Conservation (phyloP, 2,329 filamentous ascomycete genomes). For the Cercospora sojina region DNA sequence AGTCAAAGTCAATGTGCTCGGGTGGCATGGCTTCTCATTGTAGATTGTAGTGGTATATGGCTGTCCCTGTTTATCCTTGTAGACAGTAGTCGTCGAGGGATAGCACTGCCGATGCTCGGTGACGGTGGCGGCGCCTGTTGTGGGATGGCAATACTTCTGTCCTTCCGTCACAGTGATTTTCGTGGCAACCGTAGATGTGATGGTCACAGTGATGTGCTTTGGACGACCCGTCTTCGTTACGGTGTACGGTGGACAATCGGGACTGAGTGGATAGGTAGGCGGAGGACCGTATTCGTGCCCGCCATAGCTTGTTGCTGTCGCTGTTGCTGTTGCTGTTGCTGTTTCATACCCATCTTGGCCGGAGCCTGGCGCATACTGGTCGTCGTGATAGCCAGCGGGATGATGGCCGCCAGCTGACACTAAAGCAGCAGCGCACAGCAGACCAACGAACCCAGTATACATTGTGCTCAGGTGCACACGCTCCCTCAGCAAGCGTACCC, state of each 20-base stretch:
- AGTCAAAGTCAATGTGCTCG: neutral
- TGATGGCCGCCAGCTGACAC: neutral
- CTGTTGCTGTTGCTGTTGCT: neutral
- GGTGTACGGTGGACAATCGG: neutral
- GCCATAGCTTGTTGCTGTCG: neutral
- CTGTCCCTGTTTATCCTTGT: neutral
- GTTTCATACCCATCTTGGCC: neutral
- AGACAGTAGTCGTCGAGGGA: neutral
- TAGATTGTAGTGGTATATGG: neutral
- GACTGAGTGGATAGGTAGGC: neutral
- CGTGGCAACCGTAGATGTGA: neutral
- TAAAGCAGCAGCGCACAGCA: neutral
- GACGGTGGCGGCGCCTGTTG: neutral
- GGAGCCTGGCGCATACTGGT: neutral
- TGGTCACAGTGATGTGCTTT: neutral
- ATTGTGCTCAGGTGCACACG: neutral
- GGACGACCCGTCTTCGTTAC: neutral
- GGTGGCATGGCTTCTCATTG: neutral
- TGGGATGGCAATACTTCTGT: neutral
- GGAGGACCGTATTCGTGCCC: neutral
- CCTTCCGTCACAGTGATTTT: neutral
- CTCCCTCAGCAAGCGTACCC: neutral
- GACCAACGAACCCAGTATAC: neutral
- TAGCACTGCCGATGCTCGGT: neutral
- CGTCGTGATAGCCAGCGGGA: neutral